phyloP scores from a whole-genome alignment of 345 rosid species.

The Boechera stricta region DNA sequence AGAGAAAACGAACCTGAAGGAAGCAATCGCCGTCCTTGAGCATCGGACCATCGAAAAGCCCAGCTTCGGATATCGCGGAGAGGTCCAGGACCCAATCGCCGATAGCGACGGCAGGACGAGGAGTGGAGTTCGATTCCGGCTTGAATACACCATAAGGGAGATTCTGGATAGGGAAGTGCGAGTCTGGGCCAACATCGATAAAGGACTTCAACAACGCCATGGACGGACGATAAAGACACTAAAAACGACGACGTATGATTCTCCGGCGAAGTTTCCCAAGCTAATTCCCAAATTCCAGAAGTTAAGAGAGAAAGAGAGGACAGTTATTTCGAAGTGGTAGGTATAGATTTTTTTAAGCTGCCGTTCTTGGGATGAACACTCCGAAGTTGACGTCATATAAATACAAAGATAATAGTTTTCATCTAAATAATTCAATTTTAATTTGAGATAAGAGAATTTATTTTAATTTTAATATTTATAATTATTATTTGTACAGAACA shows the following conservation, averaged over 20 bases:
- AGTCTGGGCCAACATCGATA: constrained; percentile 61
- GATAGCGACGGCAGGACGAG: constrained; percentile 86
- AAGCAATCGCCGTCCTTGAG: constrained; percentile 79
- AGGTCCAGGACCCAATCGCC: constrained; percentile 83
- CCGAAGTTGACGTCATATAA: constrained; percentile 32
- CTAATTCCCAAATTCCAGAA: constrained; percentile 24
- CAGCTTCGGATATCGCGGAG: constrained; percentile 71
- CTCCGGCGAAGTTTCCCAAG: constrained; percentile 36
- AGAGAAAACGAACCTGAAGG: constrained; percentile 62
- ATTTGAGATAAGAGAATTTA: not conserved
- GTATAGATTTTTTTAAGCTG: constrained; percentile 32
- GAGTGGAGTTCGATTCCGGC: constrained; percentile 52
- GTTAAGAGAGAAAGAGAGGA: not conserved
- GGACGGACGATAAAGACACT: constrained; percentile 3
- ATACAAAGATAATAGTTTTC: not conserved
- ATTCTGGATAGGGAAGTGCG: constrained; percentile 96
- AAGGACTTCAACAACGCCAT: constrained; percentile 75
- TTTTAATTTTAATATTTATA: constrained; percentile 4
- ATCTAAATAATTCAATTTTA: constrained; percentile 2
- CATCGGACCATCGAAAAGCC: constrained; percentile 72
- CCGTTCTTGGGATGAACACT: constrained; percentile 39
- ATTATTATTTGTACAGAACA: constrained; percentile 33
- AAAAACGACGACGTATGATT: constrained; percentile 8
- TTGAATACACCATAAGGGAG: constrained; percentile 91
- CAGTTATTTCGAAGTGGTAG: constrained; percentile 34